These are phyloP conservation scores for Cladophialophora yegresii DNA, from an alignment of 2,329 filamentous ascomycete genomes.

Conservation along the genomic window DNA sequence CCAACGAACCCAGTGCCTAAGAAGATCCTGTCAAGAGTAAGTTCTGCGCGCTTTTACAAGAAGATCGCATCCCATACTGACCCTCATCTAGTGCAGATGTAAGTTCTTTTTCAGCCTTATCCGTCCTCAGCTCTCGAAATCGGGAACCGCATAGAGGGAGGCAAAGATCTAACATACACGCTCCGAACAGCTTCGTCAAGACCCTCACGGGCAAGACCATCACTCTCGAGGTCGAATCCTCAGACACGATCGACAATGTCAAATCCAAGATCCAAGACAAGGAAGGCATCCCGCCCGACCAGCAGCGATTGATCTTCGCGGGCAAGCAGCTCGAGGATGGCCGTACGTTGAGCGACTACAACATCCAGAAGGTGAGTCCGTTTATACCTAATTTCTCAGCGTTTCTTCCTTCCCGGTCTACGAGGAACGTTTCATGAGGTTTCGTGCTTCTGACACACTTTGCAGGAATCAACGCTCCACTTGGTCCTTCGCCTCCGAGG, in stretches of 20 bases:
- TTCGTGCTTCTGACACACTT: not conserved
- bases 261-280: constrained; percentile 99
- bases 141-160: constrained; percentile 2
- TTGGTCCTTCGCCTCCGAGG: constrained; percentile 97
- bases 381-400: constrained; percentile 27
- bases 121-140: not conserved
- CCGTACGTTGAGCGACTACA: constrained; percentile 95
- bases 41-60: not conserved
- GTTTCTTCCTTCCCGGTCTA: not conserved
- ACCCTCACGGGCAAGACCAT: constrained; percentile 99
- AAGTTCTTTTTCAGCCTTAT: constrained; percentile 50
- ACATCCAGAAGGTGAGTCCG: constrained; percentile 88
- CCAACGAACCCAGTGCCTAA: constrained; percentile 22
- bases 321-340: constrained; percentile 99
- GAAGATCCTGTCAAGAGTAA: constrained; percentile 37
- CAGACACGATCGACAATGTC: constrained; percentile 99
- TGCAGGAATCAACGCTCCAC: constrained; percentile 93
- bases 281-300: constrained; percentile 97
- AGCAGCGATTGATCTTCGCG: constrained; percentile 98
- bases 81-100: constrained; percentile 78
- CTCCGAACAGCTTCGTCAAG: constrained; percentile 88
- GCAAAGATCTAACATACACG: constrained; percentile 10
- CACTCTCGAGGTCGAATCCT: constrained; percentile 98
- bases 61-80: constrained; percentile 14
- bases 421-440: not conserved